Percentiles rank a stretch among this genome's conserved stretches.
Conservation (phyloP, 306 rosid species). For the Dryas drummondii region DNA sequence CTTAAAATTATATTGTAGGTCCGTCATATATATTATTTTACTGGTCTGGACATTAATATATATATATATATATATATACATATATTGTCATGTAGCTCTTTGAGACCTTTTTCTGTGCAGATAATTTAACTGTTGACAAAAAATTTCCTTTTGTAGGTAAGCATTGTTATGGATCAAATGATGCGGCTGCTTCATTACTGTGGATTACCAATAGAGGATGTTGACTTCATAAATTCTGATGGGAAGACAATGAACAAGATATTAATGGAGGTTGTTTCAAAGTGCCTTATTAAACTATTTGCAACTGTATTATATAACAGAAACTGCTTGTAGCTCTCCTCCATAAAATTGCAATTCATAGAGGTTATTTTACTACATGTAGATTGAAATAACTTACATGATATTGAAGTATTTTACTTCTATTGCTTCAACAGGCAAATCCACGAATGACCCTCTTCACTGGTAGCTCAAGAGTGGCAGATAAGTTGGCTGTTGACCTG, state of each 20-base stretch:
- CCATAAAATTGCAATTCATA: background rate
- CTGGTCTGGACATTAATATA: background rate
- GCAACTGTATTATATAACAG: background rate
- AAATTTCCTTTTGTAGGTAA: constrained; percentile 52
- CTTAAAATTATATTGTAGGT: background rate
- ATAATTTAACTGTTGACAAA: background rate
- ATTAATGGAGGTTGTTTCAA: constrained; percentile 61
- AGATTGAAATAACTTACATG: constrained; percentile 4
- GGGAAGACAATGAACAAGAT: constrained; percentile 95
- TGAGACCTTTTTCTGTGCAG: background rate
- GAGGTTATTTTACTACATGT: background rate
- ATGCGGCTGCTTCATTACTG: constrained; percentile 82
- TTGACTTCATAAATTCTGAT: constrained; percentile 86
- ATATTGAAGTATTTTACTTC: constrained; percentile 17
- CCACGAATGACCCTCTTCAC: constrained; percentile 96
- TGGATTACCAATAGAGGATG: constrained; percentile 83
- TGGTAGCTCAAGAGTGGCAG: constrained; percentile 98
- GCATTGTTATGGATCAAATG: constrained; percentile 99
- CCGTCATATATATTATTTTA: background rate
- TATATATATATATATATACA: no score
- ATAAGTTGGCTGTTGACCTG: constrained; percentile 74
- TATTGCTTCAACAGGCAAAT: constrained; percentile 57
- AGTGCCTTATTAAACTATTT: background rate
- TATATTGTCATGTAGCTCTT: background rate
- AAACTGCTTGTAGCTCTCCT: background rate